These are phyloP conservation scores for Linnemannia exigua DNA, from an alignment of 192 early-diverging fungal species.

Conservation along the genomic window DNA sequence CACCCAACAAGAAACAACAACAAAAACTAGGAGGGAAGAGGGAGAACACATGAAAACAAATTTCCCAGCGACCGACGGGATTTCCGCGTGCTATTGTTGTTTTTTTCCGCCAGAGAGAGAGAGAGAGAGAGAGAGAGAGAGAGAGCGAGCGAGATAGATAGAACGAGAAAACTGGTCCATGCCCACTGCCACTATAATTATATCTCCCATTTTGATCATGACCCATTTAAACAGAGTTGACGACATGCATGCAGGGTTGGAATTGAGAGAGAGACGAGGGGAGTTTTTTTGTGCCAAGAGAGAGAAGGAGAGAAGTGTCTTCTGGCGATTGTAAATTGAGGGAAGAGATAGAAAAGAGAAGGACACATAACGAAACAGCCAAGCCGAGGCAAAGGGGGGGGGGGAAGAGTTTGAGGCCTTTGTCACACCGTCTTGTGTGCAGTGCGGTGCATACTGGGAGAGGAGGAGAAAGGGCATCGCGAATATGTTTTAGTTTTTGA, in stretches of 20 bases:
- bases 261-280: background rate
- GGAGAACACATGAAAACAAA: background rate
- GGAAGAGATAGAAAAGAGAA: background rate
- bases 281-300: background rate
- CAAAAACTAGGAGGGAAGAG: background rate
- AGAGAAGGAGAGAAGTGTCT: background rate
- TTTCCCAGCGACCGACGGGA: conserved; percentile 2
- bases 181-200: background rate
- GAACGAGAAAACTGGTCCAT: background rate
- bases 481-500: background rate
- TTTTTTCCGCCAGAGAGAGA: background rate
- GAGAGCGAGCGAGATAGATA: background rate
- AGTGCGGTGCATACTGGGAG: background rate
- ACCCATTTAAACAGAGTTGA: background rate
- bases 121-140: background rate
- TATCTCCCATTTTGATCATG: background rate
- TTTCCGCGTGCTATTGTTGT: conserved; percentile 1
- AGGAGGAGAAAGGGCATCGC: background rate
- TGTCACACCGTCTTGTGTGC: background rate
- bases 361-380: background rate
- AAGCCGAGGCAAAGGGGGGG: background rate
- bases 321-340: background rate
- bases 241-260: conserved; percentile 5
- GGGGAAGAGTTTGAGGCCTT: background rate
- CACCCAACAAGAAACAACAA: background rate